phyloP scores from a whole-genome alignment of 1,284 basidiomycete species.

The Ganoderma sinense region DNA sequence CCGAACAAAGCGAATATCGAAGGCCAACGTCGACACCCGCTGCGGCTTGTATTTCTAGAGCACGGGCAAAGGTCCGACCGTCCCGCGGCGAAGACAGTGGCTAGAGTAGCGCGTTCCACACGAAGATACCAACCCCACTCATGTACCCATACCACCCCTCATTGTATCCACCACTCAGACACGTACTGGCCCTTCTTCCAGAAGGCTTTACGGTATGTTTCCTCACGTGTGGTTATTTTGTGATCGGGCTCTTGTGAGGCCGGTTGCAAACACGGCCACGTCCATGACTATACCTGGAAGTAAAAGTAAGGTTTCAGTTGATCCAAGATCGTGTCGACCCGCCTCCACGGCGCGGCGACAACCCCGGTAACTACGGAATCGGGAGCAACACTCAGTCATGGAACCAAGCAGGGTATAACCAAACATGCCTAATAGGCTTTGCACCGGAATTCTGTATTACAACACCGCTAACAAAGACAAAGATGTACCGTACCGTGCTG shows the following conservation, averaged over 20 bases:
- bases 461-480: not conserved
- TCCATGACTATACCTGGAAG: conserved; percentile 1
- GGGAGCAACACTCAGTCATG: not conserved
- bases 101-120: not conserved
- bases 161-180: not conserved
- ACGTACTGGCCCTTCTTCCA: not conserved
- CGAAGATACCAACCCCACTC: not conserved
- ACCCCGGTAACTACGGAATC: not conserved
- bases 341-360: not conserved
- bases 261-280: not conserved
- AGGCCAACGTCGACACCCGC: not conserved
- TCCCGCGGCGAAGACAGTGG: not conserved
- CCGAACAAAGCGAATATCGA: not conserved
- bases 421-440: not conserved
- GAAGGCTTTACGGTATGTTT: not conserved
- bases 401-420: not conserved
- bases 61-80: not conserved
- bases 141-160: not conserved
- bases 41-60: conserved; percentile 3
- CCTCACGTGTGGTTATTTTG: not conserved
- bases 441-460: not conserved
- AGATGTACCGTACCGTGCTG: not conserved
- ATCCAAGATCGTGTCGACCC: conserved; percentile 2
- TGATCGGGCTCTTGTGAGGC: not conserved
- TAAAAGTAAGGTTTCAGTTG: not conserved